Conservation (phyloP, 1,284 basidiomycete species). For the Meripilus lineatus region DNA sequence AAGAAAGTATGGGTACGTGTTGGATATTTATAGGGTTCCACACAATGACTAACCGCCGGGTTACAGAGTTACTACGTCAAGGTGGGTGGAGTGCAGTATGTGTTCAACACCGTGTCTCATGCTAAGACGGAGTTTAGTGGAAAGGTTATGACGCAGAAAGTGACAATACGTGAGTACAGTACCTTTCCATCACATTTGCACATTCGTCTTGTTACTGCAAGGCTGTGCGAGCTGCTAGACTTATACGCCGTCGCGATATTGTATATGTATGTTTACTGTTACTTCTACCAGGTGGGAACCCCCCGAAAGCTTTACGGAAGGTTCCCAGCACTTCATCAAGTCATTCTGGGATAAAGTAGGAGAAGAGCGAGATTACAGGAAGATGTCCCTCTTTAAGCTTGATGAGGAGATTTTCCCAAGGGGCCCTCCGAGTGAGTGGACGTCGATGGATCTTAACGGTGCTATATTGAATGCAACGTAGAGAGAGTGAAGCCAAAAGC, state of each 20-base stretch:
- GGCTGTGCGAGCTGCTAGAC: too few relatives aligned
- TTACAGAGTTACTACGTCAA: slow-evolving; percentile 64
- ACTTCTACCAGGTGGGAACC: slow-evolving; percentile 60
- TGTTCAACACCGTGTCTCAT: slow-evolving; percentile 7
- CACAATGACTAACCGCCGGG: too few relatives aligned
- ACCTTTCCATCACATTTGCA: background rate
- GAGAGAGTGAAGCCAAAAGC: too few relatives aligned
- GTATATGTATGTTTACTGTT: slow-evolving; percentile 6
- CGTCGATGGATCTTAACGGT: too few relatives aligned
- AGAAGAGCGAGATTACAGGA: slow-evolving; percentile 44
- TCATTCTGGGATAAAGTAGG: slow-evolving; percentile 56
- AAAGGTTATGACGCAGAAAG: slow-evolving; percentile 49
- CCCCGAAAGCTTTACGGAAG: slow-evolving; percentile 47
- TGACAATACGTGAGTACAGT: slow-evolving; percentile 61
- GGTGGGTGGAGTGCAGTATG: slow-evolving; percentile 32
- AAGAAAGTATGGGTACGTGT: slow-evolving; percentile 39
- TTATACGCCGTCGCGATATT: too few relatives aligned
- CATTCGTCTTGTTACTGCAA: background rate
- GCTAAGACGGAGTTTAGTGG: too few relatives aligned
- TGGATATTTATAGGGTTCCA: background rate
- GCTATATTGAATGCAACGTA: too few relatives aligned
- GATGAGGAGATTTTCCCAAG: slow-evolving; percentile 51
- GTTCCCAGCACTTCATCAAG: slow-evolving; percentile 52
- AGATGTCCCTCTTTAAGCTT: slow-evolving; percentile 44
- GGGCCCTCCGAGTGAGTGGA: slow-evolving; percentile 48